phyloP scores from a whole-genome alignment of 75 land plant species.

The Selaginella moellendorffii region DNA sequence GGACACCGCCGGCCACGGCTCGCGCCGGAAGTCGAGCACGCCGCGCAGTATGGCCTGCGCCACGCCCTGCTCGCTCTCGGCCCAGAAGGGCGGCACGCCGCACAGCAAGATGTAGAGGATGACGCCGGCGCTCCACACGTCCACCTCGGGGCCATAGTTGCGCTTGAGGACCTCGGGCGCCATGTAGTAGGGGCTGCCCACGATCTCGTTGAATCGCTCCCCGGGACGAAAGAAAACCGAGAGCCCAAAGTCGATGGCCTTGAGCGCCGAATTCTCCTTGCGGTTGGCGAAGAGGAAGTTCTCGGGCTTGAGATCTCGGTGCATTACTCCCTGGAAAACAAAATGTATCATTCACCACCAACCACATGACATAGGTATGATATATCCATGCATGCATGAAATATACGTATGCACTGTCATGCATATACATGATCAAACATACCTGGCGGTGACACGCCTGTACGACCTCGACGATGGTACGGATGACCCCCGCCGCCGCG shows the following conservation, averaged over 20 bases:
- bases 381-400: too few species aligned
- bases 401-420: too few species aligned
- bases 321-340: too few species aligned
- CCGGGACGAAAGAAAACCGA: conserved; percentile 67
- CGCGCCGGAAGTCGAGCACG: not conserved
- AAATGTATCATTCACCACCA: too few species aligned
- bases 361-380: too few species aligned
- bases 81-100: conserved; percentile 3
- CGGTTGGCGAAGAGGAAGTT: conserved; percentile 50
- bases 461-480: conserved; percentile 73
- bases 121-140: conserved; percentile 5
- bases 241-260: conserved; percentile 77
- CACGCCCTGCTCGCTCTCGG: not conserved
- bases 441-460: conserved; percentile 58
- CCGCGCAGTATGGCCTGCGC: not conserved
- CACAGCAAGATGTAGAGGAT: not conserved
- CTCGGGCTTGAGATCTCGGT: conserved; percentile 73
- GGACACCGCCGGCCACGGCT: not conserved
- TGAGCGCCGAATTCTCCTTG: conserved; percentile 45
- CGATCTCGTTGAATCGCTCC: not conserved
- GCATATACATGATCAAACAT: too few species aligned
- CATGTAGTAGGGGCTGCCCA: conserved; percentile 3
- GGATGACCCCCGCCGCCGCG: conserved; percentile 53
- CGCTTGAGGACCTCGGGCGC: conserved; percentile 1
- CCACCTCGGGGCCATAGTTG: not conserved